These are phyloP conservation scores for Botrytis fabae DNA, from an alignment of 2,329 filamentous ascomycete genomes.

Conservation along the genomic window DNA sequence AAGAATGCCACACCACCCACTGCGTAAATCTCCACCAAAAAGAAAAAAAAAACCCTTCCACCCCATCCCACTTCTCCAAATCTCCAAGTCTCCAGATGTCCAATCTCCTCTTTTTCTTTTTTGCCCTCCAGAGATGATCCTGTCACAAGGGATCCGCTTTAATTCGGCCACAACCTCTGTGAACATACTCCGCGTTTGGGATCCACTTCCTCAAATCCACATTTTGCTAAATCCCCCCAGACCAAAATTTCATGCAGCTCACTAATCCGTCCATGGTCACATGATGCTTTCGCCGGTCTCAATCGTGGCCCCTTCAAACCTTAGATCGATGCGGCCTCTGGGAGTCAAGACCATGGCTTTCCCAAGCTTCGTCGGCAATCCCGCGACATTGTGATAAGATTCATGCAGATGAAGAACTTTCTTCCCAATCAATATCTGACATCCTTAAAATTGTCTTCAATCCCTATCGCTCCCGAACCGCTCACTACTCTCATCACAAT, in stretches of 20 bases:
- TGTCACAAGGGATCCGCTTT: not conserved
- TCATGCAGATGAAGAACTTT: not conserved
- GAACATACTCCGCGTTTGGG: conserved; percentile 9
- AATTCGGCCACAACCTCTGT: not conserved
- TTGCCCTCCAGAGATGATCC: not conserved
- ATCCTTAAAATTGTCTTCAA: conserved; percentile 1
- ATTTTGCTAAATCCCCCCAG: not conserved
- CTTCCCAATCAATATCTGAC: not conserved
- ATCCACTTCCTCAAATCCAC: not conserved
- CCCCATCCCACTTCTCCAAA: conserved; percentile 12
- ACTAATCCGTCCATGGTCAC: not conserved
- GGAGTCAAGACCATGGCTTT: not conserved
- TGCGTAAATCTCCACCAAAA: not conserved
- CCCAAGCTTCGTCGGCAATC: not conserved
- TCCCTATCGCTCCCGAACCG: conserved; percentile 1
- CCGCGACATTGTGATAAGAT: not conserved
- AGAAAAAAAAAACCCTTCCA: not conserved
- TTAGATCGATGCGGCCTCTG: not conserved
- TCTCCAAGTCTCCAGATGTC: conserved; percentile 11
- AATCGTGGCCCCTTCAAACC: not conserved
- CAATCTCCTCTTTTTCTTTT: conserved; percentile 1
- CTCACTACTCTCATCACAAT: not conserved
- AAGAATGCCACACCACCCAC: not conserved
- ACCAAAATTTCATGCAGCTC: not conserved
- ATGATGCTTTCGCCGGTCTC: not conserved